Conservation (phyloP, 805 yeast genomes). For the Saccharomycopsis schoenii region DNA sequence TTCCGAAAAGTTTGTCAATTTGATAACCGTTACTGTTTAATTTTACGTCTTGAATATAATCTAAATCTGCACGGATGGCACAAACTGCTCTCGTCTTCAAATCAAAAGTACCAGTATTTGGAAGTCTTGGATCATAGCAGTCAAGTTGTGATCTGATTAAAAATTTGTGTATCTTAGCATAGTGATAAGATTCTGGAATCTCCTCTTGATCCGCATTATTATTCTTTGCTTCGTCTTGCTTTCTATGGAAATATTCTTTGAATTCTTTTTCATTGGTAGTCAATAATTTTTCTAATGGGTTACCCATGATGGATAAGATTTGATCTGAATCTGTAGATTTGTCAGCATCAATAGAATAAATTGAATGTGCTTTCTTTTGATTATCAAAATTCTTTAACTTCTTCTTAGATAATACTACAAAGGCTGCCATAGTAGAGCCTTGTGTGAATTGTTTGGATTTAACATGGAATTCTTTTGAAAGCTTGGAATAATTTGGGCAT, state of each 20-base stretch:
- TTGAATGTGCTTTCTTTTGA: slow-evolving; percentile 16
- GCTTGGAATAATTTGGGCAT: slow-evolving; percentile 36
- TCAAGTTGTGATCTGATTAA: slow-evolving; percentile 87
- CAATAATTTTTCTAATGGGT: slow-evolving; percentile 64
- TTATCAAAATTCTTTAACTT: slow-evolving; percentile 20
- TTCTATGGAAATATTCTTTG: slow-evolving; percentile 7
- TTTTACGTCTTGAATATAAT: slow-evolving; percentile 36
- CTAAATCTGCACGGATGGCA: slow-evolving; percentile 69
- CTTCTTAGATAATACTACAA: slow-evolving; percentile 42
- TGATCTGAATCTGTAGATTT: slow-evolving; percentile 57
- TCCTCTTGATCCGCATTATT: background rate
- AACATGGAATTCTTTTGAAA: slow-evolving; percentile 36
- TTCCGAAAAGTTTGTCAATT: slow-evolving; percentile 51
- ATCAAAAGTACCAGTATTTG: slow-evolving; percentile 90
- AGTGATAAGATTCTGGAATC: slow-evolving; percentile 47
- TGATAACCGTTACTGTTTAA: slow-evolving; percentile 52
- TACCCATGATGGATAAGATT: slow-evolving; percentile 66
- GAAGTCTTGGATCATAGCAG: slow-evolving; percentile 64
- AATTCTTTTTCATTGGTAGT: slow-evolving; percentile 52
- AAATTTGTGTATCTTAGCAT: slow-evolving; percentile 57
- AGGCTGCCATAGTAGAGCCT: slow-evolving; percentile 43
- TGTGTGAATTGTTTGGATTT: slow-evolving; percentile 29
- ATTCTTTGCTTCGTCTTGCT: slow-evolving; percentile 7
- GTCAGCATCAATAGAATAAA: slow-evolving; percentile 64
- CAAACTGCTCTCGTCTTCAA: slow-evolving; percentile 86